Evolutionary conservation across 371 early-diverging fungal genomes (phyloP).

Genomic region (Chytridium lagenaria): DNA sequence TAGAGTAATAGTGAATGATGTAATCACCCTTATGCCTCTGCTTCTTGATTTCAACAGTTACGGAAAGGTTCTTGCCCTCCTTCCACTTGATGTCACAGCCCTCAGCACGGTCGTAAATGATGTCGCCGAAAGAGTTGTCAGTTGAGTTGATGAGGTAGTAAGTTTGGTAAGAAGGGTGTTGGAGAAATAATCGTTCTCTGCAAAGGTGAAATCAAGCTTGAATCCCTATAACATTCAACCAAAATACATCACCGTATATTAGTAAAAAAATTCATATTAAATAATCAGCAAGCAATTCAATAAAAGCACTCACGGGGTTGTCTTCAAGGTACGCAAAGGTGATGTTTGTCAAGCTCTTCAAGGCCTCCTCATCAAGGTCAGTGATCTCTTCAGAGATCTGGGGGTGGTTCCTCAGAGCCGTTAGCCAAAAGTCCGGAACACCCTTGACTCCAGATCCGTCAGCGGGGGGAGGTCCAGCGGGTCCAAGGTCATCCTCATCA

Average conservation of each 20-base stretch:
- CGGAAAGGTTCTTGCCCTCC: slow-evolving; percentile 90
- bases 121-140: slow-evolving; percentile 61
- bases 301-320: slow-evolving; percentile 56
- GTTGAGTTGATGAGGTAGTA: slow-evolving; percentile 75
- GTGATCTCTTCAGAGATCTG: slow-evolving; percentile 82
- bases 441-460: slow-evolving; percentile 42
- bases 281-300: no score
- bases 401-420: slow-evolving; percentile 83
- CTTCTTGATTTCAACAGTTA: slow-evolving; percentile 92
- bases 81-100: slow-evolving; percentile 92
- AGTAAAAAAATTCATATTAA: no score
- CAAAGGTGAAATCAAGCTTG: slow-evolving; percentile 90
- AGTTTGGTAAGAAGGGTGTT: slow-evolving; percentile 87
- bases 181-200: slow-evolving; percentile 85
- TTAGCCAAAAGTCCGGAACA: slow-evolving; percentile 88
- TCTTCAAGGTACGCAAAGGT: slow-evolving; percentile 80
- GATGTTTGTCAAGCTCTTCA: slow-evolving; percentile 86
- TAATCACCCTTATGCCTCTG: slow-evolving; percentile 97
- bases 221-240: slow-evolving; percentile 73
- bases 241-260: background rate
- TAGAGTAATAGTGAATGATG: no score
- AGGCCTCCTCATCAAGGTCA: slow-evolving; percentile 84
- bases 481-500: background rate
- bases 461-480: slow-evolving; percentile 16
- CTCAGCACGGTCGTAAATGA: slow-evolving; percentile 89